Evolutionary conservation across 2,329 filamentous ascomycete genomes (phyloP).

Genomic region (Paracamarosporium sp.): DNA sequence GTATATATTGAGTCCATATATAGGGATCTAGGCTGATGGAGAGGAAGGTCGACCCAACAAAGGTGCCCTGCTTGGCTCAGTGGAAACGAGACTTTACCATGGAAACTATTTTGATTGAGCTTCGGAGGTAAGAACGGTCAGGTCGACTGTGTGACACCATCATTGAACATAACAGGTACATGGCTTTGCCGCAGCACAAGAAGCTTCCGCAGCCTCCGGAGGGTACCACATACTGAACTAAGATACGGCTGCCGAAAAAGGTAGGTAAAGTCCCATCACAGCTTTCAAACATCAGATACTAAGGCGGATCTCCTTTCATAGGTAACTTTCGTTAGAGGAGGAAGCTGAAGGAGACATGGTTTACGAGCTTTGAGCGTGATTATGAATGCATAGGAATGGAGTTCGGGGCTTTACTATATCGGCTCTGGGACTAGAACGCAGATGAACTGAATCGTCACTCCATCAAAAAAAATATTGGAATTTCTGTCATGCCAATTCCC

Average conservation of each 20-base stretch:
- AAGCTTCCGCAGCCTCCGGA: conserved; percentile 94
- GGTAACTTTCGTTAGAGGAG: conserved; percentile 1
- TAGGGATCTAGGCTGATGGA: conserved; percentile 14
- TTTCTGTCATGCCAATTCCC: background rate
- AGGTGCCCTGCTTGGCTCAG: conserved; percentile 82
- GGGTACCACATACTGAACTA: conserved; percentile 67
- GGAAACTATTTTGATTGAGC: conserved; percentile 89
- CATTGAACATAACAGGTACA: conserved; percentile 68
- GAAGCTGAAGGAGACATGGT: conserved; percentile 7
- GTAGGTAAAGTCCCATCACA: background rate
- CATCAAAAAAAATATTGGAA: background rate
- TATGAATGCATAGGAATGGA: conserved; percentile 37
- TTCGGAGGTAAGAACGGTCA: conserved; percentile 69
- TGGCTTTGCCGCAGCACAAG: conserved; percentile 91
- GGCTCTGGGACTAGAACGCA: conserved; percentile 16
- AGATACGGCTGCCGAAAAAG: background rate
- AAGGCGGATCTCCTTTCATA: background rate
- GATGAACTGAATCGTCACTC: conserved; percentile 16
- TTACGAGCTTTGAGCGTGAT: conserved; percentile 9
- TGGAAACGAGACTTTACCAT: conserved; percentile 96
- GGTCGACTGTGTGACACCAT: conserved; percentile 16
- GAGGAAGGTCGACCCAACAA: conserved; percentile 77
- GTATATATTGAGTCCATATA: conserved; percentile 48
- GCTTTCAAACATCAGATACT: background rate
- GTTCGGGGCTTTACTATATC: conserved; percentile 26